These are phyloP conservation scores for Fusarium anthophilum DNA, from an alignment of 2,329 filamentous ascomycete genomes.

Conservation along the genomic window DNA sequence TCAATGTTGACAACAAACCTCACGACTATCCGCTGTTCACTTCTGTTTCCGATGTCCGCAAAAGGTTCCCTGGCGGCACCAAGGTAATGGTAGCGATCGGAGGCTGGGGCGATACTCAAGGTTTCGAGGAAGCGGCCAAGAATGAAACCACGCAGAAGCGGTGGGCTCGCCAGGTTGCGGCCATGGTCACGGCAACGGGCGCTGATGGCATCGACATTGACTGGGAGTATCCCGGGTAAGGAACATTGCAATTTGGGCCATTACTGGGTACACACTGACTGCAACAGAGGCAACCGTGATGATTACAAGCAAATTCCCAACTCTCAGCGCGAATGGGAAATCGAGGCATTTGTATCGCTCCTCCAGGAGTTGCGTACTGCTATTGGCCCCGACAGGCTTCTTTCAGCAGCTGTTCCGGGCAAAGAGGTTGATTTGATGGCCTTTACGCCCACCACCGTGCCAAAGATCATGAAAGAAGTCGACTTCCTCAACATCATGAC, in stretches of 20 bases:
- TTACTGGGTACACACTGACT: background rate
- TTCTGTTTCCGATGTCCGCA: constrained; percentile 57
- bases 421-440: constrained; percentile 73
- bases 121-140: constrained; percentile 67
- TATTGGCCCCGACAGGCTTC: constrained; percentile 64
- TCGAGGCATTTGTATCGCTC: constrained; percentile 70
- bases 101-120: constrained; percentile 76
- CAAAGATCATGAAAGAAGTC: constrained; percentile 65
- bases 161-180: constrained; percentile 72
- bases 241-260: background rate
- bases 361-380: constrained; percentile 66
- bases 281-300: constrained; percentile 69
- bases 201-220: constrained; percentile 74
- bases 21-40: constrained; percentile 63
- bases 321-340: constrained; percentile 66
- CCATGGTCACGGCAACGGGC: constrained; percentile 68
- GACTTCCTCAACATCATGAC: constrained; percentile 77
- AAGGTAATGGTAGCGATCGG: constrained; percentile 77
- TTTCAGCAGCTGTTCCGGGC: constrained; percentile 76
- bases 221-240: constrained; percentile 69
- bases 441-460: constrained; percentile 66
- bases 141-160: constrained; percentile 59
- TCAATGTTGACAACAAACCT: constrained; percentile 55
- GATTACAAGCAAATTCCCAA: constrained; percentile 75
- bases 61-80: constrained; percentile 60